A percentile compares a stretch with the other conserved stretches of the same genome.
Evolutionary conservation across 1,284 basidiomycete species (phyloP).

Genomic region (Sporisorium reilianum): DNA sequence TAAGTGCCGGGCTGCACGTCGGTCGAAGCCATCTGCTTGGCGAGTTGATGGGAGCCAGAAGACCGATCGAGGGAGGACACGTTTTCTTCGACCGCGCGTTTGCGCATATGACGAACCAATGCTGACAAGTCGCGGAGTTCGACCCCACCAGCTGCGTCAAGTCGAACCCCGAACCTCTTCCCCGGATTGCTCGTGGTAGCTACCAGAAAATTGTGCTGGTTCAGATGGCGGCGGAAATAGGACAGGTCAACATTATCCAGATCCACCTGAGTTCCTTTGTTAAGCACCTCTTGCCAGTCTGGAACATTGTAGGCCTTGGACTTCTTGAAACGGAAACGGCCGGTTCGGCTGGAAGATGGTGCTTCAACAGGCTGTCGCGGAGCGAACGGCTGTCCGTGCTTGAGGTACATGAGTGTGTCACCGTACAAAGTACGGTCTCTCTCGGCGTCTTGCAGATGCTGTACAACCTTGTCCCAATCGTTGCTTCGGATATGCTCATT

Average conservation of each 20-base stretch:
- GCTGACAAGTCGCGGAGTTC: neutral
- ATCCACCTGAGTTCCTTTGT: neutral
- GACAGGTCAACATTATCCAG: neutral
- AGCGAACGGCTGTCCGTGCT: neutral
- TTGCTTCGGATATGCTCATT: too few relatives aligned
- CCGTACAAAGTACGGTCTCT: neutral
- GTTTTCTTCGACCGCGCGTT: neutral
- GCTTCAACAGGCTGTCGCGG: neutral
- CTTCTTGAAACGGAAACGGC: neutral
- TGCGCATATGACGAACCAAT: neutral
- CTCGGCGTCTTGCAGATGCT: neutral
- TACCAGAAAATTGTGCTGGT: neutral
- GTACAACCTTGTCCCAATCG: neutral
- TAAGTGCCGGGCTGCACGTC: neutral
- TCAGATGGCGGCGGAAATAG: neutral
- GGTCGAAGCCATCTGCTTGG: neutral
- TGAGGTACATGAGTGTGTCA: neutral
- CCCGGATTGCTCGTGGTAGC: neutral
- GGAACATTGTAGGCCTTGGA: neutral
- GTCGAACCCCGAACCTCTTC: neutral
- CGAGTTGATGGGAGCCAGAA: neutral
- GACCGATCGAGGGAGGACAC: neutral
- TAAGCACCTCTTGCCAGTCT: neutral
- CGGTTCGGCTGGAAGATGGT: neutral
- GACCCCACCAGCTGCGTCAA: neutral